Base-by-base conservation (phyloP, 192 early-diverging fungal species). In the Coemansia sp. region DNA sequence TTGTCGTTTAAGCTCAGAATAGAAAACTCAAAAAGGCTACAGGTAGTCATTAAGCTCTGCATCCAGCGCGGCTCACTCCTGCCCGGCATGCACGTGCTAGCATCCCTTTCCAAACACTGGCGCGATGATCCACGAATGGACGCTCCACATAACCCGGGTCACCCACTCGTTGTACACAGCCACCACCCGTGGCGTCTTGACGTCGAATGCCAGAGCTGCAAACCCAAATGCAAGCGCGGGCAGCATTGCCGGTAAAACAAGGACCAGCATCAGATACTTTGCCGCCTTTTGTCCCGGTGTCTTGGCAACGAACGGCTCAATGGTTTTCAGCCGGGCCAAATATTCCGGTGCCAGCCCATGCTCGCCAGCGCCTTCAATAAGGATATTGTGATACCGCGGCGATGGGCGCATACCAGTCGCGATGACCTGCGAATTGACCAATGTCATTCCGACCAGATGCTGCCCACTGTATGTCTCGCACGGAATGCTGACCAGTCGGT, bases 331-430 rank as follows among this genome's bases (percentile, higher is more conserved):
- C 3, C 65, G 65, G 32, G 57, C 50, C 24, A 78, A 56, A 55
- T 78, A 78, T 45, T 71, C 65, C 10, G 58, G 56, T 5, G 45
- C 54, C 33, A 78, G 62, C 8, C 47, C 47, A 31, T 78, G 61
- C 54, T 78, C 75, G 4, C 21, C 54, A n/a, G 75, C 75, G 0
- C 75, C 75, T 28, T 71, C 62, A 10, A 78, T 10, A 1, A 78
- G 29, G 21, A 78, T 78, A 28, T 51, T 54, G 48, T 33, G 67
- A 45, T 78, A 78, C 14, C 75, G 75, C 38, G 43, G 54, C 25
- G 75, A 78, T 22, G 75, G 75, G 30, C 64, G 69, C 60, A 59
- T 47, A 11, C 60, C 51, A 6, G 28, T 28, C 2, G 56, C 31
- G 2, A 50, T 24, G 0, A 10, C 14, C 12, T 46, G 25, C 4